phyloP scores from a whole-genome alignment of 768 basidiomycete genomes.

The Mycena alexandri region DNA sequence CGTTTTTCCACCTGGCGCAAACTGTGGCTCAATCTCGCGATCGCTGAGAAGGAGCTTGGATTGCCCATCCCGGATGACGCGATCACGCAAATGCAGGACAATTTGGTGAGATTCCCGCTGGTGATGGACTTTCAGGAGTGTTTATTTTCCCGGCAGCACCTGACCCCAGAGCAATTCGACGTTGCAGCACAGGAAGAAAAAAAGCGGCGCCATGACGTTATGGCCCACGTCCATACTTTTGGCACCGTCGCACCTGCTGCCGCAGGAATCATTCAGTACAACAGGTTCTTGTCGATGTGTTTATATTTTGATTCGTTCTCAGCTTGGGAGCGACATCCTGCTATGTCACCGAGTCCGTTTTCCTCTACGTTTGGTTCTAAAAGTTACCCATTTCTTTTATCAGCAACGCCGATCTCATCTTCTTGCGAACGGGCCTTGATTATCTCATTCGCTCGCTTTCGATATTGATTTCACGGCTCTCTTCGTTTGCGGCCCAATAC shows the following conservation, averaged over 20 bases:
- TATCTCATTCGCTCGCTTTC: slow-evolving; percentile 91
- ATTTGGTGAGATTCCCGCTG: slow-evolving; percentile 70
- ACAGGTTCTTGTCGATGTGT: slow-evolving; percentile 28
- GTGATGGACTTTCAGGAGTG: neutral
- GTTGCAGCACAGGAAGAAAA: slow-evolving; percentile 96
- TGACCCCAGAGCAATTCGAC: slow-evolving; percentile 92
- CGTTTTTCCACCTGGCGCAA: slow-evolving; percentile 96
- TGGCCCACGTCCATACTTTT: slow-evolving; percentile 99
- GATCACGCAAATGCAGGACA: slow-evolving; percentile 93
- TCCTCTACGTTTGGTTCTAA: neutral
- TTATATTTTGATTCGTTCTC: neutral
- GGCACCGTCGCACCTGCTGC: slow-evolving; percentile 94
- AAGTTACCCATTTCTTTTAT: slow-evolving; percentile 15
- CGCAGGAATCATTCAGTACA: slow-evolving; percentile 95
- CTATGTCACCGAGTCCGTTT: slow-evolving; percentile 94
- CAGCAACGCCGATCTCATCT: slow-evolving; percentile 98
- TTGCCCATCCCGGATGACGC: slow-evolving; percentile 91
- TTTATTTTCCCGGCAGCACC: slow-evolving; percentile 59
- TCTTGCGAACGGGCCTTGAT: slow-evolving; percentile 88
- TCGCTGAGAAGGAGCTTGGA: slow-evolving; percentile 96
- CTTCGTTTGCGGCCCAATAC: slow-evolving; percentile 87
- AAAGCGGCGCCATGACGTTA: slow-evolving; percentile 97
- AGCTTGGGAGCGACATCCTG: slow-evolving; percentile 98
- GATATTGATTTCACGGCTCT: slow-evolving; percentile 89
- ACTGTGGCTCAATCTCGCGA: slow-evolving; percentile 96